phyloP scores from a whole-genome alignment of 2,329 filamentous ascomycete genomes.

The Neoscytalidium dimidiatum region DNA sequence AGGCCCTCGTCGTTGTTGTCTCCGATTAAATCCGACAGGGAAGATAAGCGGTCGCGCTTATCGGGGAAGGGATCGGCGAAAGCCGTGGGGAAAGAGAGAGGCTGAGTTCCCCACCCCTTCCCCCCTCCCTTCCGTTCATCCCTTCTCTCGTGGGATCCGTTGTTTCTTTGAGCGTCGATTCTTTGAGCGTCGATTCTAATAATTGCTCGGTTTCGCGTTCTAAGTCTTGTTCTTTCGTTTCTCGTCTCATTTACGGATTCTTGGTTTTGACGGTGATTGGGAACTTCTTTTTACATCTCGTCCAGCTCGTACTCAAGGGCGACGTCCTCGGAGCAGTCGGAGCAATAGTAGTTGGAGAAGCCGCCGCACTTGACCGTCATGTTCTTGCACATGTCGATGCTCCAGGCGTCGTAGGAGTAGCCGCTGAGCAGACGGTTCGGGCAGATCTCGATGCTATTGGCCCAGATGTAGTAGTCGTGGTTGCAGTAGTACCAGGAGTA shows the following conservation, averaged over 20 bases:
- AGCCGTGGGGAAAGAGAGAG: no score
- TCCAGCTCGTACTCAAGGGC: slow-evolving; percentile 45
- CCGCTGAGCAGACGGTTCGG: slow-evolving; percentile 45
- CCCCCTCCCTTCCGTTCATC: background rate
- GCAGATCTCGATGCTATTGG: slow-evolving; percentile 49
- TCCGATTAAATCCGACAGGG: slow-evolving; percentile 3
- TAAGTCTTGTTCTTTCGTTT: background rate
- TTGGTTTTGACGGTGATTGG: background rate
- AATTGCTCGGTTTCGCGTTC: background rate
- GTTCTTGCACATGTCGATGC: slow-evolving; percentile 50
- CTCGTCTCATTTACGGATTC: background rate
- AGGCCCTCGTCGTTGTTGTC: background rate
- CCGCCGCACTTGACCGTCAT: slow-evolving; percentile 43
- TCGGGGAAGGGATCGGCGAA: background rate
- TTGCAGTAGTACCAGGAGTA: slow-evolving; percentile 52
- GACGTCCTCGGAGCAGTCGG: slow-evolving; percentile 46
- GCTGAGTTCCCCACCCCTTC: no score
- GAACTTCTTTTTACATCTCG: slow-evolving; percentile 32
- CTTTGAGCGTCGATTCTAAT: background rate
- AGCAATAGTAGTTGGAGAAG: slow-evolving; percentile 48
- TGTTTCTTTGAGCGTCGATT: background rate
- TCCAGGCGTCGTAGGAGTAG: slow-evolving; percentile 52
- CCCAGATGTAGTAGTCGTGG: slow-evolving; percentile 52
- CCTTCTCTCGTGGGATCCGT: background rate
- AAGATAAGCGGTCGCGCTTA: slow-evolving; percentile 1